A percentile compares a stretch with the other conserved stretches of the same genome.
Evolutionary conservation across 2,329 filamentous ascomycete genomes (phyloP).

Genomic region (Fusarium anthophilum): DNA sequence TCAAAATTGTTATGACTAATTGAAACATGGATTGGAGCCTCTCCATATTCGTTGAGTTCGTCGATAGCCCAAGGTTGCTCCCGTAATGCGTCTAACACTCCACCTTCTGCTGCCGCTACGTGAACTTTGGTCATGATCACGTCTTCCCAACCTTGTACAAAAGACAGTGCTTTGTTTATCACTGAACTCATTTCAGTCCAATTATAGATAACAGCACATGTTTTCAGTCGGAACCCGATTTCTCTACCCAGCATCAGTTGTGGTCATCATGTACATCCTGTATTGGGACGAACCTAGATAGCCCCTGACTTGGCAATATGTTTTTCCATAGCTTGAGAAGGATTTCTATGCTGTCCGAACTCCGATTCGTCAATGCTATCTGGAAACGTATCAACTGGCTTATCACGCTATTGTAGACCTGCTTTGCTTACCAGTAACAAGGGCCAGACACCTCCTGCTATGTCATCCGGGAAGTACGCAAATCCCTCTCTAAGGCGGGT

Average conservation of each 20-base stretch:
- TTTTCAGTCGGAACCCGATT: too few species aligned
- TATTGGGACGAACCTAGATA: conserved; percentile 8
- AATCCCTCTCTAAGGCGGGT: fast-evolving
- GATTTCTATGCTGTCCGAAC: too few species aligned
- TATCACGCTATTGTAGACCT: fast-evolving
- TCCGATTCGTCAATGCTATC: too few species aligned
- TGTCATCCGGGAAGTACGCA: conserved; percentile 12
- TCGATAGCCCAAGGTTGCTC: conserved; percentile 9
- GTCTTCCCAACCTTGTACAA: background rate
- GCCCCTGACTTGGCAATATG: conserved; percentile 10
- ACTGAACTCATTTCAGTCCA: too few species aligned
- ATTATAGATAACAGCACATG: too few species aligned
- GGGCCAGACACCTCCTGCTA: fast-evolving
- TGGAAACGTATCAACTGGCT: fast-evolving
- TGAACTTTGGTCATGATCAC: background rate
- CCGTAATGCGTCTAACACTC: background rate
- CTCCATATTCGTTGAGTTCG: background rate
- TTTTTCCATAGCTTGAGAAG: conserved; percentile 17
- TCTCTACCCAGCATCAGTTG: too few species aligned
- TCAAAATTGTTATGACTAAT: fast-evolving
- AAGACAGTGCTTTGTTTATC: too few species aligned
- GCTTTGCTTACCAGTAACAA: background rate
- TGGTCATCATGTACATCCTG: too few species aligned
- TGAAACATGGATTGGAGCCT: background rate
- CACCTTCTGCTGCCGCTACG: background rate